These are phyloP conservation scores for Xylaria polymorpha DNA, from an alignment of 2,329 filamentous ascomycete species.

Conservation along the genomic window DNA sequence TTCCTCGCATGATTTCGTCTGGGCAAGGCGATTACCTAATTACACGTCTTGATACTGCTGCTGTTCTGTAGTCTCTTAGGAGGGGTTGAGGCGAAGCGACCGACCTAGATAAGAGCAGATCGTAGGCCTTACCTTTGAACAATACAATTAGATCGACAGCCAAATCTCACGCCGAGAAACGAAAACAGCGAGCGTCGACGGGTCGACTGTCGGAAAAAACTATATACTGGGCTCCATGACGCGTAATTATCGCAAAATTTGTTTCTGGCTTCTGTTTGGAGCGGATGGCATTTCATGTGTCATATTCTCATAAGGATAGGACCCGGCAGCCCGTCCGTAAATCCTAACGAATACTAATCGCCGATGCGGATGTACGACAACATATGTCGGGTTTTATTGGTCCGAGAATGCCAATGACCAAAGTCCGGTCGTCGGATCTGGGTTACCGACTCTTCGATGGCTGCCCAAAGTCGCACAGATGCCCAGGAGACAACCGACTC, in stretches of 20 bases:
- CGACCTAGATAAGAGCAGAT: too few relatives aligned
- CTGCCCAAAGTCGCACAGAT: slow-evolving; percentile 28
- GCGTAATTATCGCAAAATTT: neutral
- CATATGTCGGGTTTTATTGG: slow-evolving; percentile 31
- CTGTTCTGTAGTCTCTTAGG: too few relatives aligned
- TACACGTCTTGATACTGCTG: too few relatives aligned
- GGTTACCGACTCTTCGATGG: slow-evolving; percentile 15
- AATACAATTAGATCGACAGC: too few relatives aligned
- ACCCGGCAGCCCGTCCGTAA: neutral
- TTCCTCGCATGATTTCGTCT: too few relatives aligned
- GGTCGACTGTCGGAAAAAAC: neutral
- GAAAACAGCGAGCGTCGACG: neutral
- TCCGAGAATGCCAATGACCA: slow-evolving; percentile 17
- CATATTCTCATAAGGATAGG: neutral
- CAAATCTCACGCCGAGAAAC: neutral
- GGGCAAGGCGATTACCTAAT: too few relatives aligned
- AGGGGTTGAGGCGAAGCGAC: too few relatives aligned
- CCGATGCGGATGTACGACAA: neutral
- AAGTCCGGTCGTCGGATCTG: slow-evolving; percentile 17
- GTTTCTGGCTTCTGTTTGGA: neutral
- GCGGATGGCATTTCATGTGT: neutral
- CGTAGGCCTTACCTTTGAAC: too few relatives aligned
- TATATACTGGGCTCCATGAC: too few relatives aligned
- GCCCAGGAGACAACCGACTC: neutral
- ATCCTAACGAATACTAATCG: neutral